phyloP scores from a whole-genome alignment of 1,284 basidiomycete genomes.

The Malassezia brasiliensis region DNA sequence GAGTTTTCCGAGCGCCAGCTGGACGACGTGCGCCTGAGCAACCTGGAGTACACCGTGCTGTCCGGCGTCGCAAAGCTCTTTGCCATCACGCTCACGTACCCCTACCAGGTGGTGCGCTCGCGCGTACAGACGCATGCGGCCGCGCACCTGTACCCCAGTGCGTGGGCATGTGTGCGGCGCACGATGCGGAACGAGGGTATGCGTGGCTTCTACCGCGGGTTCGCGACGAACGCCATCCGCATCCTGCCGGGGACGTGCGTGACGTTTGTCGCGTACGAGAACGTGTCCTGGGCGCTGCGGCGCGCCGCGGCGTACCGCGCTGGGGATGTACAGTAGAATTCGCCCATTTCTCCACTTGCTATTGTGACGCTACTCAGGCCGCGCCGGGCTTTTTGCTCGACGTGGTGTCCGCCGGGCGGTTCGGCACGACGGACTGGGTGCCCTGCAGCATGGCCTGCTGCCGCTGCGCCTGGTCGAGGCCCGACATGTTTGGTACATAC shows the following conservation, averaged over 20 bases:
- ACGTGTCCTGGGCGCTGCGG: slow-evolving; percentile 50
- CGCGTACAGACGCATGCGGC: slow-evolving; percentile 61
- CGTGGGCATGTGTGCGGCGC: slow-evolving; percentile 65
- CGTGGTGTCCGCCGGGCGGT: background rate
- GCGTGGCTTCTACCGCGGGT: slow-evolving; percentile 83
- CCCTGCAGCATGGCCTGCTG: slow-evolving; percentile 14
- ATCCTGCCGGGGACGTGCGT: slow-evolving; percentile 94
- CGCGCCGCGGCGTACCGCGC: slow-evolving; percentile 1
- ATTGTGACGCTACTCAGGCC: background rate
- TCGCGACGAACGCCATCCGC: slow-evolving; percentile 89
- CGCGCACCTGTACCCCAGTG: slow-evolving; percentile 59
- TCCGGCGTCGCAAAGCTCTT: slow-evolving; percentile 80
- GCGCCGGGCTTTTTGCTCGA: background rate
- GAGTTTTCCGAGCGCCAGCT: slow-evolving; percentile 6
- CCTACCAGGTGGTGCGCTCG: slow-evolving; percentile 92
- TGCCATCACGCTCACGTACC: slow-evolving; percentile 79
- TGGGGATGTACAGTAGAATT: background rate
- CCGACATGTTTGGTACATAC: slow-evolving; percentile 9
- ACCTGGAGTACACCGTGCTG: slow-evolving; percentile 81
- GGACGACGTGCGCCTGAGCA: slow-evolving; percentile 55
- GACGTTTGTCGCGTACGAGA: slow-evolving; percentile 97
- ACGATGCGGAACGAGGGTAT: slow-evolving; percentile 74
- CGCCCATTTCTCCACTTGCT: too few species aligned
- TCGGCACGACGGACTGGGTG: background rate
- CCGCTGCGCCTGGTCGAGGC: slow-evolving; percentile 13